A percentile compares a stretch with the other conserved stretches of the same genome.
Evolutionary conservation across 2,329 filamentous ascomycete species (phyloP).

Genomic region (Tolypocladium endophyticum): DNA sequence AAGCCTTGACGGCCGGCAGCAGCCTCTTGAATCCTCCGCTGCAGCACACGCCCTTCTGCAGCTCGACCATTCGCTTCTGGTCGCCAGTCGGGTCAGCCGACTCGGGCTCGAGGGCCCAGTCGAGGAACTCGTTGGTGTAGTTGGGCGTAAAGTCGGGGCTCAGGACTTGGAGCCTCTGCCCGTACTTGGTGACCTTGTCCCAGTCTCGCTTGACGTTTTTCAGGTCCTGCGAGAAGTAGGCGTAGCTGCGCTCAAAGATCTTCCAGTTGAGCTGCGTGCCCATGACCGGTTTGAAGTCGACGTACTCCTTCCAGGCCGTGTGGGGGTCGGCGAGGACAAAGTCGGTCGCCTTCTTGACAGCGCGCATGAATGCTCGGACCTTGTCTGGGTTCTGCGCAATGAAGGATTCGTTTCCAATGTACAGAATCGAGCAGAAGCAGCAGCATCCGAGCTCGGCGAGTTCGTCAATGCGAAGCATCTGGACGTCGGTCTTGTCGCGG

Average conservation of each 20-base stretch:
- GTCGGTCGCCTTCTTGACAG: conserved; percentile 66
- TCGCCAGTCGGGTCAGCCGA: conserved; percentile 59
- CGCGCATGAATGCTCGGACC: conserved; percentile 57
- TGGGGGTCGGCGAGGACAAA: conserved; percentile 55
- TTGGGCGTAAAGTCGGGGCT: conserved; percentile 55
- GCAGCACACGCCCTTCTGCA: conserved; percentile 56
- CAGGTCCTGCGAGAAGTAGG: conserved; percentile 64
- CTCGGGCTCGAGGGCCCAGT: conserved; percentile 54
- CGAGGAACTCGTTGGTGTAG: conserved; percentile 63
- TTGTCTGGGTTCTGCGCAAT: conserved; percentile 55
- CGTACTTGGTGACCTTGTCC: conserved; percentile 67
- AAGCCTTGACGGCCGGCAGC: conserved; percentile 5
- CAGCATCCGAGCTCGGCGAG: conserved; percentile 71
- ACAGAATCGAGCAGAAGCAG: conserved; percentile 75
- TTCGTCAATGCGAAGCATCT: conserved; percentile 75
- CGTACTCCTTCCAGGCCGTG: conserved; percentile 56
- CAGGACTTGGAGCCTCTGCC: conserved; percentile 61
- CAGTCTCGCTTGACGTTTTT: conserved; percentile 69
- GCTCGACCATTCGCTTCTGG: conserved; percentile 61
- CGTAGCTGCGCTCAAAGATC: conserved; percentile 70
- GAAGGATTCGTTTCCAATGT: conserved; percentile 69
- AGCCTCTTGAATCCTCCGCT: conserved; percentile 55
- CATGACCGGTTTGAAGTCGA: conserved; percentile 64
- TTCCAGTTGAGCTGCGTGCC: conserved; percentile 58
- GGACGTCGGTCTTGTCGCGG: conserved; percentile 55